Base-by-base conservation (phyloP, 2,329 filamentous ascomycete species). In the Alternaria sp. region DNA sequence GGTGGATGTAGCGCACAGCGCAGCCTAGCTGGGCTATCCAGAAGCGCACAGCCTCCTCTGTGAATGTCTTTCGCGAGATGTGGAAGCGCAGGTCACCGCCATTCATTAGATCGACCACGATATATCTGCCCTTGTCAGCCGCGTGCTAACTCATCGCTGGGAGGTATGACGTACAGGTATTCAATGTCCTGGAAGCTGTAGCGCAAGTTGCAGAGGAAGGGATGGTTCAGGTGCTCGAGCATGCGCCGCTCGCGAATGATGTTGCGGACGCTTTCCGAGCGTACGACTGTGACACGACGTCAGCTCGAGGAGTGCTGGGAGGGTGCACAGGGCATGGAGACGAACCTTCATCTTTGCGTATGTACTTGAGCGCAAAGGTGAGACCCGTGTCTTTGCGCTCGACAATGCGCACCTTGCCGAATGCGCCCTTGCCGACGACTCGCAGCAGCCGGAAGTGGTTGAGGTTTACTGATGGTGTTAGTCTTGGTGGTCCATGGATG, bases 141-240 rank as follows among this genome's bases (percentile, higher is more conserved):
- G 46, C 15, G 17, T 13, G 28, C 15, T n/a, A 5, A 9, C 17
- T 13, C 5, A 12, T 19, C 15, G 7, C 26, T 21, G 9, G 13
- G 15, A 11, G 6, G 15, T 17, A n/a, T 25, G 23, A 81, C 92
- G 76, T 86, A 97, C 93, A 99, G 91, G 82, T 99, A 99, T 81
- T 99, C 96, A 74, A 98, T 93, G 81, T 99, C 96, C 82, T 99
- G 96, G 79, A 99, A 99, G 82, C 94, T 97, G 83, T 98, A 99
- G 75, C 96, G 92, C 85, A 99, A 84, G 81, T 99, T 99, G 85
- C 95, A 98, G 72, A 99, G 91, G 80, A 98, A 99, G 25, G 95
- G 93, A 77, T 99, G 96, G 79, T 97, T 97, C 74, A 99, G 87
- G 80, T 98, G 93, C 83, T 99, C 94, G 77, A 99, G 88, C 96